Evolutionary conservation across 495 filamentous ascomycete genomes (phyloP).

Genomic region (Aspergillus cristatus): DNA sequence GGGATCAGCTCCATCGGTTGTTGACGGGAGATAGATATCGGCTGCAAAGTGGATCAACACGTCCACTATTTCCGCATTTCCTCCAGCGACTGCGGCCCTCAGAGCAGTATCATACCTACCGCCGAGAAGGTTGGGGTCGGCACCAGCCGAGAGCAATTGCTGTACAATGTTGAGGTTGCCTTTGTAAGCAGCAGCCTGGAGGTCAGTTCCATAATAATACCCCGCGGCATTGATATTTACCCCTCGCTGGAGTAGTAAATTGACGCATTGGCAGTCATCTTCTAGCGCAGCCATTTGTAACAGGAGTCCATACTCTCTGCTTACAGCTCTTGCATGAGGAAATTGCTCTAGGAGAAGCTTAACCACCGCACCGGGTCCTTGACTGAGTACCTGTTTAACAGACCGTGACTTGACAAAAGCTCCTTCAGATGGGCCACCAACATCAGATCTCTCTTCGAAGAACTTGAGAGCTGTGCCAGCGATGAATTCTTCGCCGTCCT

Average conservation of each 20-base stretch:
- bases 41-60: neutral
- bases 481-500: neutral
- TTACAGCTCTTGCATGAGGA: neutral
- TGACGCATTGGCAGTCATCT: neutral
- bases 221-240: neutral
- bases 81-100: neutral
- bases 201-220: neutral
- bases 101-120: neutral
- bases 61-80: neutral
- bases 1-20: neutral
- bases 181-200: neutral
- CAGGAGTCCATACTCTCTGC: neutral
- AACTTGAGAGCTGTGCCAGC: neutral
- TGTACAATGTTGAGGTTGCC: slow-evolving; percentile 1
- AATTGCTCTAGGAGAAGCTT: neutral
- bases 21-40: too few relatives aligned
- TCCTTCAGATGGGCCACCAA: neutral
- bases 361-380: neutral
- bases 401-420: neutral
- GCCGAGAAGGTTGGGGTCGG: neutral
- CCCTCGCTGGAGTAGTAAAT: neutral
- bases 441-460: too few relatives aligned
- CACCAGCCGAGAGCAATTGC: neutral
- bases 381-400: neutral
- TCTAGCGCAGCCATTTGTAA: neutral